phyloP scores from a whole-genome alignment of 306 rosid genomes.

The Cucurbita maxima region DNA sequence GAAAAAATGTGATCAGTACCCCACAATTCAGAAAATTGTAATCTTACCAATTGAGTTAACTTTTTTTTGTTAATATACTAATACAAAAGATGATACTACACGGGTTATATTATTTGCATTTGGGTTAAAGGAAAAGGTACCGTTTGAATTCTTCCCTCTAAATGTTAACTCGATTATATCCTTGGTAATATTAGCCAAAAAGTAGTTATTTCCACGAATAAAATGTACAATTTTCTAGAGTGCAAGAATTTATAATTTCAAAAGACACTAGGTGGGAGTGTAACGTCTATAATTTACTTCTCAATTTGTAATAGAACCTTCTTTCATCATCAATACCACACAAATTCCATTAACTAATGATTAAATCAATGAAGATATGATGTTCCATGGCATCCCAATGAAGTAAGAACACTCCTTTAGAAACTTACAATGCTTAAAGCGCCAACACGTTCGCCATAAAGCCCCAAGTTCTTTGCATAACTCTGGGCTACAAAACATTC shows the following conservation, averaged over 20 bases:
- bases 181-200: neutral
- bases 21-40: neutral
- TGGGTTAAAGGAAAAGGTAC: neutral
- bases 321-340: neutral
- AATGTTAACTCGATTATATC: neutral
- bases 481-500: conserved; percentile 87
- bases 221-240: neutral
- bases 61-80: neutral
- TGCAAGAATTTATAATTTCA: neutral
- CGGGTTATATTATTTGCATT: neutral
- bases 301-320: neutral
- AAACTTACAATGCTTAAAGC: conserved; percentile 82
- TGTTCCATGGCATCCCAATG: neutral
- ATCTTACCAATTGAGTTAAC: neutral
- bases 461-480: conserved; percentile 96
- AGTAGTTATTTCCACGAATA: neutral
- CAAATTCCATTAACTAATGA: neutral
- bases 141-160: neutral
- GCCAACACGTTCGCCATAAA: conserved; percentile 95
- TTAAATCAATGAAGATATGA: neutral
- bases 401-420: neutral
- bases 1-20: neutral
- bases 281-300: neutral
- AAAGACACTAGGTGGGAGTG: neutral
- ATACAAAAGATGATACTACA: neutral